These are phyloP conservation scores for Podaxis sp. DNA, from an alignment of 768 basidiomycete genomes.

Conservation along the genomic window DNA sequence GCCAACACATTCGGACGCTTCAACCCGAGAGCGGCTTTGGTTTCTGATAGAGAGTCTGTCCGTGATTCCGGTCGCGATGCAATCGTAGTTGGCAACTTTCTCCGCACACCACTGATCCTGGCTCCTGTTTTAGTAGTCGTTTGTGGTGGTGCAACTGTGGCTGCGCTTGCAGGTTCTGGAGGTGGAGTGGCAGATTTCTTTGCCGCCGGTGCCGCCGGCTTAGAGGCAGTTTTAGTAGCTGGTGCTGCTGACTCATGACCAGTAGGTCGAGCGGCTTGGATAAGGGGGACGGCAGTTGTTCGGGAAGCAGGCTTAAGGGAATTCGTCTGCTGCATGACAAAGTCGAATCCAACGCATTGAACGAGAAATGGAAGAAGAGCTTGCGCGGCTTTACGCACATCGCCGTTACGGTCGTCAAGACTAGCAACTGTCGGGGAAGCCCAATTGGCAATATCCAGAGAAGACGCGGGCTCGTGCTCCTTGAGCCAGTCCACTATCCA, in stretches of 20 bases:
- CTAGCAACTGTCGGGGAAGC: constrained; percentile 61
- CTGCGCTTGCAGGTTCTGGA: constrained; percentile 30
- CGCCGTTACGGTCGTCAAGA: constrained; percentile 86
- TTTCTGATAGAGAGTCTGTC: constrained; percentile 36
- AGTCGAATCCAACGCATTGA: constrained; percentile 71
- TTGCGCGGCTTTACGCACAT: constrained; percentile 90
- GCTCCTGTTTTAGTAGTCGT: constrained; percentile 34
- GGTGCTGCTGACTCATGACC: constrained; percentile 22
- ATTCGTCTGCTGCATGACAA: constrained; percentile 81
- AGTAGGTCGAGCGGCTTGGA: constrained; percentile 76
- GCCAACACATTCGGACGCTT: constrained; percentile 23
- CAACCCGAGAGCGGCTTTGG: constrained; percentile 29
- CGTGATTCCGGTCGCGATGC: constrained; percentile 49
- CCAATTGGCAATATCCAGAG: constrained; percentile 70
- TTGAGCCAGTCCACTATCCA: constrained; percentile 84
- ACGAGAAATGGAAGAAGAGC: constrained; percentile 77
- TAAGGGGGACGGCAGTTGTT: constrained; percentile 76
- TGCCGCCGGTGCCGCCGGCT: constrained; percentile 25
- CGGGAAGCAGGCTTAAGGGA: constrained; percentile 91
- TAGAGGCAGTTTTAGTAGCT: constrained; percentile 20
- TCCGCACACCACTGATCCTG: constrained; percentile 64
- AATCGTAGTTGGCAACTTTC: constrained; percentile 59
- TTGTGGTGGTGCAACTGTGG: constrained; percentile 23
- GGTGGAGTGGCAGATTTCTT: constrained; percentile 27
- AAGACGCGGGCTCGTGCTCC: constrained; percentile 46